These are phyloP conservation scores for Anisodus acutangulus DNA, from an alignment of 257 asterid genomes.

Conservation along the genomic window DNA sequence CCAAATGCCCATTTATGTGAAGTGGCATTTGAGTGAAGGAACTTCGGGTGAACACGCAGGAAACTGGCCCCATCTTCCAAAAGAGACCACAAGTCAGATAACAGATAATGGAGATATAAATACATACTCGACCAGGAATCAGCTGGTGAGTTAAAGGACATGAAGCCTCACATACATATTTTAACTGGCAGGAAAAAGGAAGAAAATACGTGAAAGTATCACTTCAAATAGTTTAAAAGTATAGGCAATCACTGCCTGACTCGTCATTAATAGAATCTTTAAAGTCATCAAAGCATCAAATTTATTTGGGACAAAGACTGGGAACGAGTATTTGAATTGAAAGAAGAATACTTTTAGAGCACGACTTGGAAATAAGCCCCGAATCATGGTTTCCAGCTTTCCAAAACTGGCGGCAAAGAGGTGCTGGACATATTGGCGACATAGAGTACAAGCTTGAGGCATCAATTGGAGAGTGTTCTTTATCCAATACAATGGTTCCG, in stretches of 20 bases:
- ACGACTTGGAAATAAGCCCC: slow-evolving; percentile 52
- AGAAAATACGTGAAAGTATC: slow-evolving; percentile 12
- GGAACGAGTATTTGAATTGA: too few species aligned
- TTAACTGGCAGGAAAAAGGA: background rate
- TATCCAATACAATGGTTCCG: slow-evolving; percentile 42
- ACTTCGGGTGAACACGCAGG: slow-evolving; percentile 87
- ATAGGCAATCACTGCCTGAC: slow-evolving; percentile 5
- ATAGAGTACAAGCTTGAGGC: slow-evolving; percentile 69
- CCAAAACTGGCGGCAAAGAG: slow-evolving; percentile 92
- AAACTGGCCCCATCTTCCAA: slow-evolving; percentile 72
- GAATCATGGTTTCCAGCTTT: slow-evolving; percentile 82
- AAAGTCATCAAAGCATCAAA: background rate
- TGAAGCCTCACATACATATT: background rate
- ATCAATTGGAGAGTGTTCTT: slow-evolving; percentile 48
- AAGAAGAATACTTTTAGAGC: background rate
- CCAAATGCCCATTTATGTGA: slow-evolving; percentile 99
- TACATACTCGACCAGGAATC: slow-evolving; percentile 18
- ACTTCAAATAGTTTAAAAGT: slow-evolving; percentile 6
- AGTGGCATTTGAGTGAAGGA: slow-evolving; percentile 96
- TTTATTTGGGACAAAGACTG: background rate
- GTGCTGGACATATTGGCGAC: slow-evolving; percentile 75
- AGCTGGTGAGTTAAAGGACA: background rate
- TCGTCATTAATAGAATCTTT: background rate
- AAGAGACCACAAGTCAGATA: slow-evolving; percentile 31
- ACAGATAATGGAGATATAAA: slow-evolving; percentile 26